These are phyloP conservation scores for Coemansia sp. DNA, from an alignment of 192 early-diverging fungal genomes.

Conservation along the genomic window DNA sequence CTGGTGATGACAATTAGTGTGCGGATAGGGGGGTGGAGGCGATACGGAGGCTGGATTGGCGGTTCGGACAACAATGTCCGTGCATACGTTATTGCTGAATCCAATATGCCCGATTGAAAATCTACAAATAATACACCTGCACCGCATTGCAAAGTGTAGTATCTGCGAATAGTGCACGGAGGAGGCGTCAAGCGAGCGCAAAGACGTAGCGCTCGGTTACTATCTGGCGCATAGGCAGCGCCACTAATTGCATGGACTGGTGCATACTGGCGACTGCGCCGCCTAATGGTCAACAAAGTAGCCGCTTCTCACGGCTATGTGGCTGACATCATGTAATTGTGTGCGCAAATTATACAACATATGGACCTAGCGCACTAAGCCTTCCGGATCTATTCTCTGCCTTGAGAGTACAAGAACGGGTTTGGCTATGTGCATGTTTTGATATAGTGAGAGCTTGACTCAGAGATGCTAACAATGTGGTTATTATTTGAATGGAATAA, in stretches of 20 bases:
- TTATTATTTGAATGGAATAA: background rate
- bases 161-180: background rate
- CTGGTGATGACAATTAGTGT: background rate
- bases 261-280: background rate
- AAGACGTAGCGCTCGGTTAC: background rate
- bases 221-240: background rate
- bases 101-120: slow-evolving; percentile 9
- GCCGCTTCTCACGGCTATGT: background rate
- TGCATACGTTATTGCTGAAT: background rate
- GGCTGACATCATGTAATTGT: slow-evolving; percentile 1
- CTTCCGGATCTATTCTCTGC: background rate
- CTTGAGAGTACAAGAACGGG: background rate
- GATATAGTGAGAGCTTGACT: background rate
- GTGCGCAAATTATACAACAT: background rate
- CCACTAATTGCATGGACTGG: slow-evolving; percentile 1
- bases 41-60: background rate
- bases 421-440: no score
- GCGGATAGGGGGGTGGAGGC: background rate
- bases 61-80: background rate
- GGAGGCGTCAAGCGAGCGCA: background rate
- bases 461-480: background rate
- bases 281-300: background rate
- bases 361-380: background rate
- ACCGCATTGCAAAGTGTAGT: background rate
- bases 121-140: slow-evolving; percentile 5